phyloP scores from a whole-genome alignment of 2,329 filamentous ascomycete genomes.

The Thielaviopsis cerberus region DNA sequence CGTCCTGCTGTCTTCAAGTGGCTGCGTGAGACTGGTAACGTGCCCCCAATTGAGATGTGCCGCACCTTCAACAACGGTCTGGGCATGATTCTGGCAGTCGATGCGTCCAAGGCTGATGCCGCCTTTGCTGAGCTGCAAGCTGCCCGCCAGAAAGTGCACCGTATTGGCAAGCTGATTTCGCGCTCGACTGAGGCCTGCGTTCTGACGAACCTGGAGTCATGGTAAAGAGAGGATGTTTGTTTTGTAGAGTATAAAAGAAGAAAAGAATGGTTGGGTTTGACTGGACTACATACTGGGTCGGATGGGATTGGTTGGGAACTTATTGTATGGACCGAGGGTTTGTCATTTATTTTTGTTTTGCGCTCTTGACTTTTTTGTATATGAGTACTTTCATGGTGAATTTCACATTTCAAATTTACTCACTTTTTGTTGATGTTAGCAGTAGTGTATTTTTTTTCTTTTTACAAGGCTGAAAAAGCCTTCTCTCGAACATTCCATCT shows the following conservation, averaged over 20 bases:
- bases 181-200: constrained; percentile 23
- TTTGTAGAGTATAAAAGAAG: background rate
- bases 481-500: background rate
- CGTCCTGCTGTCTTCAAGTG: constrained; percentile 68
- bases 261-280: background rate
- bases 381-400: background rate
- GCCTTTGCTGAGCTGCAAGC: constrained; percentile 42
- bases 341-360: background rate
- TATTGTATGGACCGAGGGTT: background rate
- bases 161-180: constrained; percentile 51
- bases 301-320: background rate
- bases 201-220: constrained; percentile 11
- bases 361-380: background rate
- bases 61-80: constrained; percentile 88
- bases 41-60: constrained; percentile 63
- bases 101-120: constrained; percentile 39
- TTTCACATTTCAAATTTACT: background rate
- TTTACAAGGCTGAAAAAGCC: background rate
- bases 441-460: background rate
- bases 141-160: constrained; percentile 59
- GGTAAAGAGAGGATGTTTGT: constrained; percentile 1
- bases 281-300: background rate
- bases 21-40: constrained; percentile 57
- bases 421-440: background rate
- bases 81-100: constrained; percentile 81